These are phyloP conservation scores for Pichia eremophila DNA, from an alignment of 805 yeast species.

Conservation along the genomic window DNA sequence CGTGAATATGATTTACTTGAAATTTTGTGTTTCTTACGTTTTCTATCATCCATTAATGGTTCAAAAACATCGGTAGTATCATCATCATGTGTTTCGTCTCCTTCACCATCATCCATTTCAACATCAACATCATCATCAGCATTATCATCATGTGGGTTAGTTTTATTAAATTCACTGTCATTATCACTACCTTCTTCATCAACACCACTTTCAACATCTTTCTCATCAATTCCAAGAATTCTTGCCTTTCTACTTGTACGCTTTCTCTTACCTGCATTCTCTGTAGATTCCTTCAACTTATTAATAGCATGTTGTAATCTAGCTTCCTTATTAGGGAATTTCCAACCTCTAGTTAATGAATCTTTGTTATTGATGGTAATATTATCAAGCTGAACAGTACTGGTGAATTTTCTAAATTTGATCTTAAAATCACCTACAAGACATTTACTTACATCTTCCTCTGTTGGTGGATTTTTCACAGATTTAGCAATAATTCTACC, in stretches of 20 bases:
- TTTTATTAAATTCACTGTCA: neutral
- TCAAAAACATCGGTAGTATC: conserved; percentile 17
- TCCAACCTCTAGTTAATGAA: conserved; percentile 6
- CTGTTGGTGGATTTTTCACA: conserved; percentile 11
- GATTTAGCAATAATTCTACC: conserved; percentile 10
- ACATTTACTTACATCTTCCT: conserved; percentile 6
- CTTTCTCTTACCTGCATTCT: neutral
- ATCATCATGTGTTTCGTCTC: neutral
- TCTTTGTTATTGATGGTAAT: conserved; percentile 5
- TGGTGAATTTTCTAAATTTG: conserved; percentile 6
- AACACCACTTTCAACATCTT: neutral
- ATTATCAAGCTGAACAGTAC: conserved; percentile 5
- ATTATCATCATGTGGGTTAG: neutral
- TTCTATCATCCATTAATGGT: conserved; percentile 22
- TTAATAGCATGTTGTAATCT: conserved; percentile 7
- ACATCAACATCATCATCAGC: conserved; percentile 1
- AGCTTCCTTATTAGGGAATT: conserved; percentile 8
- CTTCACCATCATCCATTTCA: conserved; percentile 1
- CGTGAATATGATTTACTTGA: conserved; percentile 8
- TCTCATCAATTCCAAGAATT: neutral
- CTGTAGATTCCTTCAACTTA: neutral
- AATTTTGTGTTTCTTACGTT: conserved; percentile 20
- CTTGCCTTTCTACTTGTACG: neutral
- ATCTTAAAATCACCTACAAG: neutral
- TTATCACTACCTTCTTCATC: neutral